Base-by-base conservation (phyloP, 208 protist genomes). In the Leishmania arabica region DNA sequence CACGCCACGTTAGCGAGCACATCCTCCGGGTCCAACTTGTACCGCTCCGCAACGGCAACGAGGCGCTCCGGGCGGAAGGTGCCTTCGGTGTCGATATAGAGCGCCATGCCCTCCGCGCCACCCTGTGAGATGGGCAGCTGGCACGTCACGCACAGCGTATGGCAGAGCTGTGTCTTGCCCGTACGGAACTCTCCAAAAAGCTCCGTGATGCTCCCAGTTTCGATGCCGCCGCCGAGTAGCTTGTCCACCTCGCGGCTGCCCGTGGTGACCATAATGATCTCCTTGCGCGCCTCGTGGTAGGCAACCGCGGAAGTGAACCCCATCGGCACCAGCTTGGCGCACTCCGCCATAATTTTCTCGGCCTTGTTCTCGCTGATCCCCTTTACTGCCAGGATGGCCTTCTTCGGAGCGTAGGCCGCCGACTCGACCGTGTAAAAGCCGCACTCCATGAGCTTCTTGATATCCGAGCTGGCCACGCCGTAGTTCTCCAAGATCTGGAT, bases 31-130 rank as follows among this genome's bases (percentile, higher is more conserved):
- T 99, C 92, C 6, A 99, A 84, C 54, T 98, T 98, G 86, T 98
- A 99, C 24, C 97, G 90, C 83, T 98, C 94, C 64, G 97, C 97
- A 42, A 99, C 96, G 9, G 93, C 92, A 27, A 95, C 87, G 21
- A 98, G 86, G 31, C 95, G 89, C 86, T 98, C 95, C 15, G 99
- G 99, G 73, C 99, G 96, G 84, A 99, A 99, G 7, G 99, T 99
- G 69, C 99, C 99, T 90, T 99, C 99, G 0, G 99, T 99, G 84
- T 99, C 99, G 83, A 99, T 99, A 88, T 99, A 99, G 8, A 99
- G 87, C 58, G 98, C 99, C 94, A 99, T 99, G 71, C 99, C 99
- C 89, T 99, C 97, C 40, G 95, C 99, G 40, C 99, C 99, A 79
- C 99, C 98, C 80, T 99, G 89, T 11, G 95, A 95, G 70, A 99